Evolutionary conservation across 2,329 filamentous ascomycete genomes (phyloP), one percentile per base, ranked within the genome.

Genomic region (Trichoderma harzianum): DNA sequence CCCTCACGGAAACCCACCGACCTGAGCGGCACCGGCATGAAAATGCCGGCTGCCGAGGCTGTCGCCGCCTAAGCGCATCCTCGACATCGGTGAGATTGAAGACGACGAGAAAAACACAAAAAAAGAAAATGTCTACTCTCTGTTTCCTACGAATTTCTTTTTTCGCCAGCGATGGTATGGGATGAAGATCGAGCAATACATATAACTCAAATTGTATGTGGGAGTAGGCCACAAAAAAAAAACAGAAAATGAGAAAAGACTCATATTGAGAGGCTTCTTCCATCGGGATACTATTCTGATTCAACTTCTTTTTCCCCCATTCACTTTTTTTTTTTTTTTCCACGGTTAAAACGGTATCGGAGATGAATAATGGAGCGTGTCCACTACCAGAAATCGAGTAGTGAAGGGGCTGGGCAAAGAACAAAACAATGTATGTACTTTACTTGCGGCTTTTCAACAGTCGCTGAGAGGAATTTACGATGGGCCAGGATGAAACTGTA

Each of bases 21-120:
- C 79, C 88, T 97, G 12, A 90, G 91, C 70, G 93, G 93, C 76
- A 95, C 92, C 30, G 89, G 86, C 69, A 87, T 90, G 65, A 86
- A 90, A 76, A 86, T 95, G 78, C 90, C 92, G 16, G 39, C 72
- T 5, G 83, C 86, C 75, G 84, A 86, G 71, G 80, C 83, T 28
- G 74, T 79, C 53, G 72, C 77, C 21, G 75, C 78, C 70, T 79
- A 76, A 77, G 36, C 51, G 36, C 34, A 32, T 60, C 60, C 7
- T 55, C 34, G 11, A 32, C 16, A 16, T 14, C 11, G 55, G 62
- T 57, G 63, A 55, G 28, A 16, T 12, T 18, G 28, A 43, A 30
- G 3, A 51, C 26, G 30, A 55, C 10, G 47, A 26, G 53, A 34
- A 60, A 65, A 53, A 57, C 11, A 26, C 28, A 60, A 65, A 43